Conservation (phyloP, 768 basidiomycete genomes). For the Paxillus involutus region DNA sequence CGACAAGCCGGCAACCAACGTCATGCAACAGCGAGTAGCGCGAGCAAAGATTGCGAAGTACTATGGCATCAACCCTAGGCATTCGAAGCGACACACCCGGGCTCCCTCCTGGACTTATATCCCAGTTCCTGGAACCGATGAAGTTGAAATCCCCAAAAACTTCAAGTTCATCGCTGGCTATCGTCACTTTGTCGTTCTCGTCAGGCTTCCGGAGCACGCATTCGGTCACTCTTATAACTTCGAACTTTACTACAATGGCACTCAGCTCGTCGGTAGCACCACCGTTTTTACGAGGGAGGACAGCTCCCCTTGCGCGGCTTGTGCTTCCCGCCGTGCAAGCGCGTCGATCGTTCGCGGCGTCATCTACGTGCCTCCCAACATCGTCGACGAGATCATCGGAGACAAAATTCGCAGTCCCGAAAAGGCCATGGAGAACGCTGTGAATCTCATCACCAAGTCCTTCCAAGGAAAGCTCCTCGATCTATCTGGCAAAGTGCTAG, state of each 20-base stretch:
- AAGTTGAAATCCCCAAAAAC: constrained; percentile 10
- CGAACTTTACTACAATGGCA: constrained; percentile 14
- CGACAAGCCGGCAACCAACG: constrained; percentile 11
- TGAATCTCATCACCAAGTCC: constrained; percentile 11
- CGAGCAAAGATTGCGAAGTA: constrained; percentile 22
- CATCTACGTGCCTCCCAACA: constrained; percentile 18
- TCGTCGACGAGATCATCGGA: constrained; percentile 22
- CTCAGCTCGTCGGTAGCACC: constrained; percentile 16
- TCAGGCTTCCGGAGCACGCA: constrained; percentile 23
- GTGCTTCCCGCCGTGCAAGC: constrained; percentile 13
- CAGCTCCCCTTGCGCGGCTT: constrained; percentile 26
- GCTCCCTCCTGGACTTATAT: neutral
- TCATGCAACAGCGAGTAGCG: constrained; percentile 15
- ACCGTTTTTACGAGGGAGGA: constrained; percentile 24
- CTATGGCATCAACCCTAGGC: constrained; percentile 23
- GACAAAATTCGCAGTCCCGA: neutral
- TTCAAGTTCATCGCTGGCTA: constrained; percentile 18
- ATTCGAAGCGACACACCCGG: neutral
- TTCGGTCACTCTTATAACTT: constrained; percentile 24
- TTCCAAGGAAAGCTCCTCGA: constrained; percentile 18
- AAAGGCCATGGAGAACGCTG: constrained; percentile 9
- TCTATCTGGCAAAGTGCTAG: constrained; percentile 8
- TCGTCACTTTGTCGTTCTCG: constrained; percentile 26
- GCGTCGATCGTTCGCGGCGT: constrained; percentile 22
- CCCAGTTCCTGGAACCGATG: constrained; percentile 10